phyloP scores from a whole-genome alignment of 176 grass and related monocot species.

The maize (Zea mays) region DNA sequence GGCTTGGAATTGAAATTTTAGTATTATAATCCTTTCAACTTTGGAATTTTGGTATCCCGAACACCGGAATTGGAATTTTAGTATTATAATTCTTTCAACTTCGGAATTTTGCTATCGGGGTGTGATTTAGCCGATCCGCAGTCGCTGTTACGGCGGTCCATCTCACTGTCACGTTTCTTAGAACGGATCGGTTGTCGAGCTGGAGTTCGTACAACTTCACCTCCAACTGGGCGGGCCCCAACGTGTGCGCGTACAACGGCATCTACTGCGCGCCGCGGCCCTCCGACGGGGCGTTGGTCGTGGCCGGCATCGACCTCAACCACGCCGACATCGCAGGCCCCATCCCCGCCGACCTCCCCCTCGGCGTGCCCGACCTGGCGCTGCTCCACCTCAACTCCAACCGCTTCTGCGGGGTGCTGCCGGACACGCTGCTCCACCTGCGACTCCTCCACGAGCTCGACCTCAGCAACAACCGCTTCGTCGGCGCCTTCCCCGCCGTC shows the following conservation, averaged over 20 bases:
- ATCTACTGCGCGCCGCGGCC: slow-evolving; percentile 54
- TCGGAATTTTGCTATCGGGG: no score
- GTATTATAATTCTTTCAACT: no score
- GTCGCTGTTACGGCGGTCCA: no score
- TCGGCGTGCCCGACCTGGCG: slow-evolving; percentile 59
- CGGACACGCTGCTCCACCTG: slow-evolving; percentile 42
- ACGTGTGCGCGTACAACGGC: slow-evolving; percentile 60
- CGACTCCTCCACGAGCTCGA: slow-evolving; percentile 65
- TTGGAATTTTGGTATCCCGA: no score
- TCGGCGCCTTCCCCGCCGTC: slow-evolving; percentile 39
- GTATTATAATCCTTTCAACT: no score
- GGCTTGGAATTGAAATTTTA: no score
- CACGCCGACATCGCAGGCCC: slow-evolving; percentile 51
- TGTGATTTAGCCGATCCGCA: no score
- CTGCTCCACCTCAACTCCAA: slow-evolving; percentile 94
- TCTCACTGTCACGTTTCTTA: no score
- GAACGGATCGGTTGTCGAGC: no score
- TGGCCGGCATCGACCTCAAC: slow-evolving; percentile 67
- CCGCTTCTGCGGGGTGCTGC: slow-evolving; percentile 75
- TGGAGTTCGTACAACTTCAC: slow-evolving; percentile 56
- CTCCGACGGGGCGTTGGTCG: not conserved
- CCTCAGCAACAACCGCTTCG: slow-evolving; percentile 70
- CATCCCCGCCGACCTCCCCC: slow-evolving; percentile 33
- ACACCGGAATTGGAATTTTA: no score
- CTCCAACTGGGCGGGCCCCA: slow-evolving; percentile 49